These are phyloP conservation scores for Candida vaughaniae DNA, from an alignment of 805 yeast species.

Conservation along the genomic window DNA sequence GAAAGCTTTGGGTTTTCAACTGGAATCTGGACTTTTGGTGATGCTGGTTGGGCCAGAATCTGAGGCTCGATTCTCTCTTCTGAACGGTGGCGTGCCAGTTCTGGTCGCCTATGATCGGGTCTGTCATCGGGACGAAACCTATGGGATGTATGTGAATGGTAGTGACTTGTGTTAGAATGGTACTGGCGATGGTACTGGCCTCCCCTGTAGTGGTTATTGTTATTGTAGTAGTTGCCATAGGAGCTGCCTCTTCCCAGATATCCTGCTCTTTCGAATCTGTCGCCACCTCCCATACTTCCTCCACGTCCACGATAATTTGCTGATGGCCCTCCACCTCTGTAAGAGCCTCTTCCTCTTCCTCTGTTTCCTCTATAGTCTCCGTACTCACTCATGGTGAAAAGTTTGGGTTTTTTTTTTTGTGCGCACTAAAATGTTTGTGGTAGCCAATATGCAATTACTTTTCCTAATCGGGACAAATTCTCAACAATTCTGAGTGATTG, in stretches of 20 bases:
- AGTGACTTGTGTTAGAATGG: neutral
- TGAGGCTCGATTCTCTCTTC: too few species aligned
- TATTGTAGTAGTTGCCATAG: neutral
- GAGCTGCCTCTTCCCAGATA: constrained; percentile 1
- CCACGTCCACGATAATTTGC: constrained; percentile 22
- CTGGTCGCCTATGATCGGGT: too few species aligned
- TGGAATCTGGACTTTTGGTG: neutral
- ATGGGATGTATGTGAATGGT: constrained; percentile 1
- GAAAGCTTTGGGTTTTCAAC: neutral
- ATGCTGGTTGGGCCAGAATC: neutral
- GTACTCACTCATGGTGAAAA: constrained; percentile 12
- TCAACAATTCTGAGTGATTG: too few species aligned
- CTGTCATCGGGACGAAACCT: too few species aligned
- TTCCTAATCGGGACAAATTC: constrained; percentile 10
- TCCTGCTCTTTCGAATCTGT: constrained; percentile 15
- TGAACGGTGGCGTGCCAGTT: neutral
- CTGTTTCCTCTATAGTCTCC: constrained; percentile 9
- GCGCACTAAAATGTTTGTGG: too few species aligned
- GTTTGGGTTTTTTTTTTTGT: constrained; percentile 1
- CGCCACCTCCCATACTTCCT: constrained; percentile 14
- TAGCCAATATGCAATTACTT: constrained; percentile 10
- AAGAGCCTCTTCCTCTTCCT: constrained; percentile 15
- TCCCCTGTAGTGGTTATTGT: neutral
- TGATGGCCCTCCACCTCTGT: constrained; percentile 16
- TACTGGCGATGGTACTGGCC: neutral